Base-by-base conservation (phyloP, 176 grass and related monocot species). In the Dactylis glomerata region DNA sequence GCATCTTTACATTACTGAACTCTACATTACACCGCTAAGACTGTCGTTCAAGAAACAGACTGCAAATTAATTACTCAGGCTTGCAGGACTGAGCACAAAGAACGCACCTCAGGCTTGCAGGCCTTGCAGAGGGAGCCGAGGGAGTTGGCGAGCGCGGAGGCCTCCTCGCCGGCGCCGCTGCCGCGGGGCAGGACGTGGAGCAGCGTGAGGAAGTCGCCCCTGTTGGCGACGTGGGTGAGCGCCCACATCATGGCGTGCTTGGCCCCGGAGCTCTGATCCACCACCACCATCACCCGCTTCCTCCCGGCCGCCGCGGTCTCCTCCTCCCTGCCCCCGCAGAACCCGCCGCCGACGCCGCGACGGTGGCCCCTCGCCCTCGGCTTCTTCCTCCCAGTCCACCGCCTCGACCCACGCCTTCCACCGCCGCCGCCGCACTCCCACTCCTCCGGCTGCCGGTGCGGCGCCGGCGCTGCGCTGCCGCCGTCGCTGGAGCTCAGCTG, bases 241-340 rank as follows among this genome's bases (percentile, higher is more conserved):
- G 96, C 91, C 97, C 93, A 99, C 93, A 99, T 92, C 96, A 96
- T 96, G 81, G 93, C 93, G 83, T 99, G 89, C 93, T 92, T 96
- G 24, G 96, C 87, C 24, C 92, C 78, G 32, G 81, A 84, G 88
- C 92, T 96, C 55, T 94, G 86, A 72, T 99, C 96, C 57, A 99
- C 89, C 87, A 99, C 93, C 74, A 99, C 97, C 90, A 99, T 89
- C 63, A 94, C 89, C 55, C 89, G 86, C 88, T 94, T 99, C 83
- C 91, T 93, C 55, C 83, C 92, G 17, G 71, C 76, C 42, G 68
- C 76, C 0, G 76, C 75, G 7, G 70, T 16, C 7, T 84, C 59
- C 78, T 87, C 83, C 77, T 81, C 52, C 84, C 67, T 24, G 41
- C 55, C 38, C 42, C 75, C 31, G 80, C 84, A 79, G 75, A 78